Evolutionary conservation across 257 asterid species (phyloP).

Genomic region (Solanum chaucha): DNA sequence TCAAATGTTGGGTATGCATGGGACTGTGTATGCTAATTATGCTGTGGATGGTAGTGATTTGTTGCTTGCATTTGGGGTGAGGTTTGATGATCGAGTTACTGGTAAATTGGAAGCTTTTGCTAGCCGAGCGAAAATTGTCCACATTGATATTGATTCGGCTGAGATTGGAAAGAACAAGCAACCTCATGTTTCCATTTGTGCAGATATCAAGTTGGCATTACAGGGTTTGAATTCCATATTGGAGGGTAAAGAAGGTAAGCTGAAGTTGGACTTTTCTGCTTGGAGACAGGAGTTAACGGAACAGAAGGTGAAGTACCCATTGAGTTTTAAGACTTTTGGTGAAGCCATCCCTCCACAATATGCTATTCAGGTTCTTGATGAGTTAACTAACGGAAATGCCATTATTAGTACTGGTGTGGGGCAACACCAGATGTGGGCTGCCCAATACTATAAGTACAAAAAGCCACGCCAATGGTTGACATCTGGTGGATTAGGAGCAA

Average conservation of each 20-base stretch:
- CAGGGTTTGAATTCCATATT: neutral
- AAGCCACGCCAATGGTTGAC: slow-evolving; percentile 10
- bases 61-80: slow-evolving; percentile 8
- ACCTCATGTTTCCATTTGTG: slow-evolving; percentile 7
- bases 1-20: slow-evolving; percentile 7
- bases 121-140: slow-evolving; percentile 7
- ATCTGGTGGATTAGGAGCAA: slow-evolving; percentile 9
- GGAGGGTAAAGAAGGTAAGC: neutral
- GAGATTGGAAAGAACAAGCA: slow-evolving; percentile 9
- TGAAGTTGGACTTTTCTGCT: slow-evolving; percentile 1
- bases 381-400: slow-evolving; percentile 3
- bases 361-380: slow-evolving; percentile 9
- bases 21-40: slow-evolving; percentile 5
- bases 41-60: slow-evolving; percentile 8
- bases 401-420: slow-evolving; percentile 8
- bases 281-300: neutral
- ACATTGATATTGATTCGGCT: slow-evolving; percentile 4
- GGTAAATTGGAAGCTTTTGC: slow-evolving; percentile 10
- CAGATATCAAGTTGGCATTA: slow-evolving; percentile 7
- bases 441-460: slow-evolving; percentile 5
- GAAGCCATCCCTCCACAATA: slow-evolving; percentile 6
- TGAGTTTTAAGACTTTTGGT: neutral
- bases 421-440: slow-evolving; percentile 12
- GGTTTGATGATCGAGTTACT: slow-evolving; percentile 7
- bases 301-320: neutral